Evolutionary conservation across 768 basidiomycete species (phyloP).

Genomic region (Amanita rubescens): DNA sequence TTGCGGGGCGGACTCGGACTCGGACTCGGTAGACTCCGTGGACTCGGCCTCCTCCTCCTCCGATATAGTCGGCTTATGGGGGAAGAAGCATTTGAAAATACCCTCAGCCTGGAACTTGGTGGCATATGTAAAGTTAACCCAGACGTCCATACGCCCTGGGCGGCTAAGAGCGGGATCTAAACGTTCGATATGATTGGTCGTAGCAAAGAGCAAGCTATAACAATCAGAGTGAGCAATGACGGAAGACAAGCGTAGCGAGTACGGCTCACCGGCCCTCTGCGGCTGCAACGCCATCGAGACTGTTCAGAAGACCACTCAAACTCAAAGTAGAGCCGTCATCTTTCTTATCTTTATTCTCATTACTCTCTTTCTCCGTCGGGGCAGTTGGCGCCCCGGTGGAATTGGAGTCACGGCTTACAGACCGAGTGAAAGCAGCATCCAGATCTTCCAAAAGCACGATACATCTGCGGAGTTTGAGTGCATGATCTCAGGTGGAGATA

Average conservation of each 20-base stretch:
- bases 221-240: slow-evolving; percentile 12
- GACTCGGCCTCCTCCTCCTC: neutral
- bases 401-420: slow-evolving; percentile 71
- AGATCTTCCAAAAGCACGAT: slow-evolving; percentile 92
- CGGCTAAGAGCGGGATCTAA: slow-evolving; percentile 84
- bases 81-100: slow-evolving; percentile 94
- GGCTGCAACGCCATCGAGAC: slow-evolving; percentile 79
- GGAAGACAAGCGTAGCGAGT: neutral
- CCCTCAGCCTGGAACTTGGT: slow-evolving; percentile 92
- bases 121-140: slow-evolving; percentile 87
- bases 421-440: slow-evolving; percentile 86
- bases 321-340: slow-evolving; percentile 78
- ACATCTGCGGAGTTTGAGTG: slow-evolving; percentile 45
- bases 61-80: slow-evolving; percentile 41
- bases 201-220: slow-evolving; percentile 75
- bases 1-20: slow-evolving; percentile 10
- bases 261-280: slow-evolving; percentile 73
- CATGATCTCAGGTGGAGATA: slow-evolving; percentile 8
- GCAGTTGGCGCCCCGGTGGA: slow-evolving; percentile 70
- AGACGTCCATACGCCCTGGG: slow-evolving; percentile 88
- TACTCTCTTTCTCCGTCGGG: slow-evolving; percentile 32
- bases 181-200: slow-evolving; percentile 90
- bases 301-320: slow-evolving; percentile 80
- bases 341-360: slow-evolving; percentile 32
- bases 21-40: slow-evolving; percentile 13